These are phyloP conservation scores for Phaseolus coccineus DNA, from an alignment of 331 rosid genomes.

Conservation along the genomic window DNA sequence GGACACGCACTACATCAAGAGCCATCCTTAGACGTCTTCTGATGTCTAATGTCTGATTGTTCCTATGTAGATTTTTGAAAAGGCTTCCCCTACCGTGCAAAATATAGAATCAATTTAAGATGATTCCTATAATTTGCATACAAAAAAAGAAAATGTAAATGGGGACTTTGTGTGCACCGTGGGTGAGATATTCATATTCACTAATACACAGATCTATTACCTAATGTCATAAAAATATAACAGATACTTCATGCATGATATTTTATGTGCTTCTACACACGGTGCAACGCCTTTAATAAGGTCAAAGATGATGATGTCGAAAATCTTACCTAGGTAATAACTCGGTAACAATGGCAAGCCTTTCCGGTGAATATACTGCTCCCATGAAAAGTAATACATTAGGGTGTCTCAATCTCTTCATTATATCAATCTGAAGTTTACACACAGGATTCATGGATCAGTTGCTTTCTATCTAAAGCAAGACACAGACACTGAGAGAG, in stretches of 20 bases:
- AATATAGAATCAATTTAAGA: conserved; percentile 41
- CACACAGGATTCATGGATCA: conserved; percentile 31
- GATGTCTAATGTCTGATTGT: conserved; percentile 67
- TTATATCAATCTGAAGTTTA: conserved; percentile 71
- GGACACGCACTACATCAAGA: conserved; percentile 77
- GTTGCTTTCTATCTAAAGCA: conserved; percentile 37
- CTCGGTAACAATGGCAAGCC: conserved; percentile 81
- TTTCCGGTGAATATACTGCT: conserved; percentile 71
- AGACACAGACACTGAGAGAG: neutral
- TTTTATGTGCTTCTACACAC: conserved; percentile 30
- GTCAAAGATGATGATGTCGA: conserved; percentile 13
- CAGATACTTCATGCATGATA: conserved; percentile 19
- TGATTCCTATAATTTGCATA: conserved; percentile 3
- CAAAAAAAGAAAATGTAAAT: neutral
- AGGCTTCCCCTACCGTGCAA: conserved; percentile 77
- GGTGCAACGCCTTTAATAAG: conserved; percentile 33
- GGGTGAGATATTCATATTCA: conserved; percentile 19
- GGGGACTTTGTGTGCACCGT: conserved; percentile 11
- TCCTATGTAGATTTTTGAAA: conserved; percentile 70
- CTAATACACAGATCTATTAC: neutral
- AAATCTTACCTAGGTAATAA: conserved; percentile 71
- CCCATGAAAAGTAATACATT: conserved; percentile 88
- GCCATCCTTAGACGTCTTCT: conserved; percentile 75
- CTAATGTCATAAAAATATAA: conserved; percentile 10
- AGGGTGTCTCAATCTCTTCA: conserved; percentile 89